Evolutionary conservation across 805 yeast genomes (phyloP), one percentile per base, ranked within the genome.

Genomic region (Hanseniaspora pseudoguilliermondii): DNA sequence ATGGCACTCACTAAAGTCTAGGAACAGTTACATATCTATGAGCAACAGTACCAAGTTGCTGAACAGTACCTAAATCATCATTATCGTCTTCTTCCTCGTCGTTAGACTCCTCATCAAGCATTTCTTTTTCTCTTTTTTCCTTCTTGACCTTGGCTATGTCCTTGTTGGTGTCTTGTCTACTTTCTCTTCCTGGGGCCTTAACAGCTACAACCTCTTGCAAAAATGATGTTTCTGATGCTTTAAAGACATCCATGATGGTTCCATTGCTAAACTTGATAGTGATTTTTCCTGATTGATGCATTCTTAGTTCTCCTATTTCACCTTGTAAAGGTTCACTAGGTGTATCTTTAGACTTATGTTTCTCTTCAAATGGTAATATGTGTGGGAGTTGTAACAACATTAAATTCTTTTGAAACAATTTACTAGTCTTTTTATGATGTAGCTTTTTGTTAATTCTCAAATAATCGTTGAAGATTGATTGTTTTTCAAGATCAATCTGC

Each of bases 251-350:
- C 75, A 82, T 76, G 8, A 80, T 77, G 52, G 80, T 78, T 15
- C 95, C 96, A 44, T 51, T 51, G 44, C 47, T 41, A 40, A 91
- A 71, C 58, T 80, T 77, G 67, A 90, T 76, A 3, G 95, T 75
- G 21, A 88, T 67, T 65, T 79, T 86, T 3, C 97, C 97, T 1
- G 96, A 86, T 63, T 82, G 79, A 66, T 90, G 96, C 47, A 83
- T 73, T 55, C 91, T 78, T 36, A 91, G 64, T 10, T 77, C 74
- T 6, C 97, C 97, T 40, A 88, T 74, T 55, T 73, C 73, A 1
- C 96, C 96, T 41, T 70, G 23, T 55, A 61, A 58, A 23, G 58
- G 60, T 20, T 49, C 55, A 7, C 32, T 47, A 29, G 53, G 44
- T 4, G 44, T 18, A 13, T 18, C 47, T 10, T 27, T 44, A 4